Percentiles rank a stretch among this genome's conserved stretches.
These are phyloP conservation scores for Exophiala calicioides DNA, from an alignment of 2,329 filamentous ascomycete genomes.

Conservation along the genomic window DNA sequence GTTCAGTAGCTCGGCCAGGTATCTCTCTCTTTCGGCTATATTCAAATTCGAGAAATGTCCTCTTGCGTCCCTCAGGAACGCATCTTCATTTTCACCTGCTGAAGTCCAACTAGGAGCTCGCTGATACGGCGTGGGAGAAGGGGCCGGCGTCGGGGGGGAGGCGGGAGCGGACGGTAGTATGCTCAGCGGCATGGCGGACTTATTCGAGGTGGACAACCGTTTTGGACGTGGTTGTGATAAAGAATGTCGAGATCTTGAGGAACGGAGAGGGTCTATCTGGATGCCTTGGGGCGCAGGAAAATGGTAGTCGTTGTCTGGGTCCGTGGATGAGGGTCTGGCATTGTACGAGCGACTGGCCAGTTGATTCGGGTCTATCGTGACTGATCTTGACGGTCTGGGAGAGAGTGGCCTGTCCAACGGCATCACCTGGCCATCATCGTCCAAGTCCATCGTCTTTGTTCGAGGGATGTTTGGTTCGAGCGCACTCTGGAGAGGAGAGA, in stretches of 20 bases:
- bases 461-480: not conserved
- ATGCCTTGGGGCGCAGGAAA: constrained; percentile 36
- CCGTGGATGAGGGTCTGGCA: constrained; percentile 31
- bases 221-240: constrained; percentile 33
- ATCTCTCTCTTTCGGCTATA: constrained; percentile 72
- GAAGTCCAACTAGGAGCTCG: constrained; percentile 54
- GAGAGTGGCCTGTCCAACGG: constrained; percentile 28
- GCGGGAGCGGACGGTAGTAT: constrained; percentile 66
- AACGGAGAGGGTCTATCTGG: constrained; percentile 35
- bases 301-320: constrained; percentile 37
- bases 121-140: constrained; percentile 65
- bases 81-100: constrained; percentile 69
- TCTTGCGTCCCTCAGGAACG: constrained; percentile 75
- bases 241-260: constrained; percentile 35
- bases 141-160: constrained; percentile 67
- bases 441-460: constrained; percentile 22
- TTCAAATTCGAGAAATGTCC: constrained; percentile 78
- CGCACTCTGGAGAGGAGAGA: constrained; percentile 6
- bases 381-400: constrained; percentile 26
- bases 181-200: constrained; percentile 57
- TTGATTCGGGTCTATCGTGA: constrained; percentile 27
- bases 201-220: constrained; percentile 27
- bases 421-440: constrained; percentile 16
- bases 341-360: constrained; percentile 20
- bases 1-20: constrained; percentile 85